Evolutionary conservation across 768 basidiomycete genomes (phyloP).

Genomic region (Astraeus odoratus): DNA sequence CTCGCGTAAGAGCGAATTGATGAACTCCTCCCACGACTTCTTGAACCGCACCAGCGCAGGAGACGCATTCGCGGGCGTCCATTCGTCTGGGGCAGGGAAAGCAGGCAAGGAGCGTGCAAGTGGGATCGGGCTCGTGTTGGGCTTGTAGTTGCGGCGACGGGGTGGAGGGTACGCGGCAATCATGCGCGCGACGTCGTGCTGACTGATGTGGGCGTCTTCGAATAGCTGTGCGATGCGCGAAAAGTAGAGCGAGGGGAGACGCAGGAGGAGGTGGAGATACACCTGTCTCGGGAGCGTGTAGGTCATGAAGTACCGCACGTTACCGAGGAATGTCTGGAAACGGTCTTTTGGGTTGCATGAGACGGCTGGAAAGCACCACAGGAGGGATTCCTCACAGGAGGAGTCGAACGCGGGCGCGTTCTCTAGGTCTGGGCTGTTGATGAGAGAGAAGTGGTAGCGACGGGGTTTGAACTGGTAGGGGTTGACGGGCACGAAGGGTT

Average conservation of each 20-base stretch:
- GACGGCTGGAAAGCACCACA: slow-evolving; percentile 17
- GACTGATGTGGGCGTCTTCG: slow-evolving; percentile 71
- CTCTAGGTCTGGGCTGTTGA: slow-evolving; percentile 16
- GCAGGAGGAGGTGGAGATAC: slow-evolving; percentile 46
- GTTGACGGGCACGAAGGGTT: slow-evolving; percentile 50
- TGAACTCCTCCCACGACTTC: slow-evolving; percentile 61
- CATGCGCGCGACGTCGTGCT: slow-evolving; percentile 61
- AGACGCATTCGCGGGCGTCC: slow-evolving; percentile 44
- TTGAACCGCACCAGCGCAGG: slow-evolving; percentile 62
- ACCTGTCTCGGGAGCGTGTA: slow-evolving; percentile 37
- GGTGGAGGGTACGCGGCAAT: slow-evolving; percentile 19
- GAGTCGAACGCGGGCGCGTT: slow-evolving; percentile 11
- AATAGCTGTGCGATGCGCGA: slow-evolving; percentile 71
- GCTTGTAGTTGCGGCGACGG: slow-evolving; percentile 7
- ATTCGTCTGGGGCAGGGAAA: slow-evolving; percentile 48
- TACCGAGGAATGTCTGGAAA: slow-evolving; percentile 14
- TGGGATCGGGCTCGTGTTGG: slow-evolving; percentile 22
- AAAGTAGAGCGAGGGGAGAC: slow-evolving; percentile 76
- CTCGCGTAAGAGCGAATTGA: slow-evolving; percentile 61
- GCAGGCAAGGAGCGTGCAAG: slow-evolving; percentile 14
- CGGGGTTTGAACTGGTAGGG: slow-evolving; percentile 35
- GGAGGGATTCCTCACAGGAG: slow-evolving; percentile 14
- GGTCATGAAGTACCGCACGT: slow-evolving; percentile 19
- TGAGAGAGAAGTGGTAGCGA: slow-evolving; percentile 15
- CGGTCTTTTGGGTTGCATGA: slow-evolving; percentile 9